Base-by-base conservation (phyloP, 768 basidiomycete species). In the Boletus sp. region DNA sequence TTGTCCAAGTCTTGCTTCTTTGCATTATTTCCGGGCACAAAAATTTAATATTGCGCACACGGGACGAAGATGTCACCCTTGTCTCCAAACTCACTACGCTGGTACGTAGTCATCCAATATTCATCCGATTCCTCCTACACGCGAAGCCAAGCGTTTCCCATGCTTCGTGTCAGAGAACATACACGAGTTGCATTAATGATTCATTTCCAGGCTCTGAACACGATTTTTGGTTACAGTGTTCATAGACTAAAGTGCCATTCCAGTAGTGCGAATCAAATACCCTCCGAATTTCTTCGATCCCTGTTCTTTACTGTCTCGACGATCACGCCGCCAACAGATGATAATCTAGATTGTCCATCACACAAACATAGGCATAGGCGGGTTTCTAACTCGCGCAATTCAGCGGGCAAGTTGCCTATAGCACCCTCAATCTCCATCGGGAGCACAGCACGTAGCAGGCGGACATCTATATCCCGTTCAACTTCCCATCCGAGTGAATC, bases 1-100 rank as follows among this genome's bases (percentile, higher is more conserved):
- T 89, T 41, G 71, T 90, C 20, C 86, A 86, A 66, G 83, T 85
- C 20, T 72, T 90, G 15, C 78, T 90, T 32, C 78, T 86, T 4
- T 87, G 81, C 66, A 75, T 90, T 47, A 73, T 87, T 36, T 78
- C 87, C 4, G 82, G 82, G 1, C 75, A 85, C 62, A 84, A 80
- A 59, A 78, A 89, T 67, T 72, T 91, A 30, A 76, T 92, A 54
- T 73, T 92, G 17, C 78, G 85, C 44, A 82, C 87, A 2, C 76
- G 75, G 11, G 84, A 86, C 59, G 85, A 89, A 53, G 90, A 91
- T 57, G 71, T 90, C 33, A 65, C 76, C 28, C 66, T 84, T 8
- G 83, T 88, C 29, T 77, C 80, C 35, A 84, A 80, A 64, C 74
- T 90, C 36, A 78, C 78, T 12, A 72, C 77, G 49, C 76, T 84